Conservation (phyloP, 2,329 filamentous ascomycete species). For the Orbilia oligospora region DNA sequence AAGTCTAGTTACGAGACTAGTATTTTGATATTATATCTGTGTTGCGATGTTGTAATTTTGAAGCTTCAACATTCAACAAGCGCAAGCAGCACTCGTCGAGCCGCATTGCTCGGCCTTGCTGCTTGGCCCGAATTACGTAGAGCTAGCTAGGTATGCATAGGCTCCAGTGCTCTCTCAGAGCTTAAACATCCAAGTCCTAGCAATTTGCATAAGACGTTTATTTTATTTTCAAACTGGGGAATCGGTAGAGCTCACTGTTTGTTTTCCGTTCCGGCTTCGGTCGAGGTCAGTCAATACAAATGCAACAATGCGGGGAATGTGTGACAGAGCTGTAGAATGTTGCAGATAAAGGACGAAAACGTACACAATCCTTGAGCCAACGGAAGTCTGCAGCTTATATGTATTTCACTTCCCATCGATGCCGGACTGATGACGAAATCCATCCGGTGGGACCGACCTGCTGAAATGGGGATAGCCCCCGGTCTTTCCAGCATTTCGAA, state of each 20-base stretch:
- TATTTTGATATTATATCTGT: background rate
- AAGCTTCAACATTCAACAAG: no score
- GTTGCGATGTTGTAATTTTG: constrained; percentile 11
- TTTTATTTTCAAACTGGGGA: background rate
- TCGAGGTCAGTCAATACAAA: background rate
- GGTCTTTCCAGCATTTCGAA: background rate
- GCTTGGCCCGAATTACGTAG: no score
- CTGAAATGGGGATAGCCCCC: constrained; percentile 3
- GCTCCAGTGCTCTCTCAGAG: no score
- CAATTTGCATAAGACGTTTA: no score
- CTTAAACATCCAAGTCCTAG: background rate
- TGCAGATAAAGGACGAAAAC: background rate
- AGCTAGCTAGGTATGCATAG: no score
- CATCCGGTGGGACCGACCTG: background rate
- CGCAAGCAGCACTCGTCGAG: no score
- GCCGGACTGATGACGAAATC: constrained; percentile 24
- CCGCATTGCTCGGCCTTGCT: no score
- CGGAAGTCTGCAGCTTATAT: constrained; percentile 8
- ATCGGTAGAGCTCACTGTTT: background rate
- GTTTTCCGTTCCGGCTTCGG: background rate
- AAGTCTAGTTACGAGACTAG: no score
- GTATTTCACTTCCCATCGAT: background rate
- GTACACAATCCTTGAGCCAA: background rate
- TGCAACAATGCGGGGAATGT: constrained; percentile 24
- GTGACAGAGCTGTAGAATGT: background rate